A percentile compares a stretch with the other conserved stretches of the same genome.
phyloP scores from a whole-genome alignment of 257 asterid genomes.

The Eustoma russellianum region DNA sequence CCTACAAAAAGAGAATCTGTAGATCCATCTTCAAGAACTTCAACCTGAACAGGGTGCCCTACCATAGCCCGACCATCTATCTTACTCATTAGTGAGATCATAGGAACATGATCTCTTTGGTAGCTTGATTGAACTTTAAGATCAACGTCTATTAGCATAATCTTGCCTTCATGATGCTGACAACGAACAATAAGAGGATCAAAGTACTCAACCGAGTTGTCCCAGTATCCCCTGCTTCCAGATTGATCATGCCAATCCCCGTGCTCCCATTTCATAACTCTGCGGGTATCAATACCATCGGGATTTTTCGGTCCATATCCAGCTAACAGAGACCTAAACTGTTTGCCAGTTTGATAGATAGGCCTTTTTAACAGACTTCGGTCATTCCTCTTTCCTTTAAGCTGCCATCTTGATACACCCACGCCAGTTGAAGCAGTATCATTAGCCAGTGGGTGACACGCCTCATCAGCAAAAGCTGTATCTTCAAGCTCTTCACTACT shows the following conservation, averaged over 20 bases:
- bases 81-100: conserved; percentile 80
- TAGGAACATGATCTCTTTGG: conserved; percentile 63
- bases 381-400: conserved; percentile 71
- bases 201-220: conserved; percentile 36
- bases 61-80: conserved; percentile 77
- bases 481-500: conserved; percentile 78
- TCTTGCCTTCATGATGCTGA: conserved; percentile 39
- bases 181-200: conserved; percentile 31
- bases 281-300: conserved; percentile 17
- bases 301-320: conserved; percentile 36
- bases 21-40: conserved; percentile 54
- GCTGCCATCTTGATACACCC: conserved; percentile 72
- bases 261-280: conserved; percentile 29
- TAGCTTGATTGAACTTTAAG: conserved; percentile 71
- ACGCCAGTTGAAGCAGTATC: conserved; percentile 27
- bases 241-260: conserved; percentile 39
- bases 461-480: conserved; percentile 36
- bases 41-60: conserved; percentile 87
- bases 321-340: conserved; percentile 24
- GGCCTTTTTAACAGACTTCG: conserved; percentile 50
- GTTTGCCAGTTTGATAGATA: conserved; percentile 24
- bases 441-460: conserved; percentile 33
- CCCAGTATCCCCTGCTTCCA: conserved; percentile 48
- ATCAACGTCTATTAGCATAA: conserved; percentile 66
- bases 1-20: conserved; percentile 35